phyloP scores from a whole-genome alignment of 108 stramenopile species.

The Chaetoceros tenuissimus region DNA sequence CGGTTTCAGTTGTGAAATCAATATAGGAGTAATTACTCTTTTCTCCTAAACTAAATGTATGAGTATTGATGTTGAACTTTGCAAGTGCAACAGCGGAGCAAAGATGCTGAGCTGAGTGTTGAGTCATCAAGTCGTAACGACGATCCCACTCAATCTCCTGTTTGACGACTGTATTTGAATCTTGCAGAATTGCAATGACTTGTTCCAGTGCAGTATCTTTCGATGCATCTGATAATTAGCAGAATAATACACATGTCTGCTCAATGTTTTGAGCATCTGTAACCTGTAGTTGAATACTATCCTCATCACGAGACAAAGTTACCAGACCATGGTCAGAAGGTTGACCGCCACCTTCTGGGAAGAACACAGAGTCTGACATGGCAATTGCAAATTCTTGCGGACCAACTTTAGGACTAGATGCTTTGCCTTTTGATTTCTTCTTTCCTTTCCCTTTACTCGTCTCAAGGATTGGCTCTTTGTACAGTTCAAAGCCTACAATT shows the following conservation, averaged over 20 bases:
- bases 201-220: no score
- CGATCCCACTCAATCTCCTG: slow-evolving; percentile 18
- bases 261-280: slow-evolving; percentile 1
- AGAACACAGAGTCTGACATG: slow-evolving; percentile 18
- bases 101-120: slow-evolving; percentile 26
- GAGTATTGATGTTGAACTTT: slow-evolving; percentile 1
- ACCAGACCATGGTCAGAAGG: slow-evolving; percentile 13
- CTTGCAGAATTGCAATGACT: neutral
- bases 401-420: neutral
- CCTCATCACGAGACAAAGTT: neutral
- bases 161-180: neutral
- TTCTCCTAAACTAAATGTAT: neutral
- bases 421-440: neutral
- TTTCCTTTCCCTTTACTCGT: slow-evolving; percentile 2
- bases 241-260: neutral
- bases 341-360: slow-evolving; percentile 25
- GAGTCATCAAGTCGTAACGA: slow-evolving; percentile 13
- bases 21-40: neutral
- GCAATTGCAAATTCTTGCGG: neutral
- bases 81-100: slow-evolving; percentile 12
- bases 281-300: slow-evolving; percentile 1
- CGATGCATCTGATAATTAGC: neutral
- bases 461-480: neutral
- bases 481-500: neutral
- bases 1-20: slow-evolving; percentile 7